Percentiles rank a stretch among this genome's conserved stretches.
Evolutionary conservation across 768 basidiomycete genomes (phyloP).

Genomic region (Pleurotus cornucopiae): DNA sequence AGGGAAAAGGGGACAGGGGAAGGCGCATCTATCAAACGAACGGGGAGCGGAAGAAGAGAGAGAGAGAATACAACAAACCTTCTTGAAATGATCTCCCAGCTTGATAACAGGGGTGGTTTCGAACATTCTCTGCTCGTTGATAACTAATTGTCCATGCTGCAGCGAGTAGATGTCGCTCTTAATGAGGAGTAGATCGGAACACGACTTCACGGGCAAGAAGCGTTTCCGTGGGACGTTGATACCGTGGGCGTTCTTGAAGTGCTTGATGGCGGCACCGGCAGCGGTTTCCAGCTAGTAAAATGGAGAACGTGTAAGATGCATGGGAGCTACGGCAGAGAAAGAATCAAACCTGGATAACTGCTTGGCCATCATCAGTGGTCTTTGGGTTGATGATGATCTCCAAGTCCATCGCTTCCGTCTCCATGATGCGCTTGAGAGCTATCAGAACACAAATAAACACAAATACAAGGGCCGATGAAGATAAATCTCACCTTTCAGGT

Average conservation of each 20-base stretch:
- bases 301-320: conserved; percentile 11
- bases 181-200: conserved; percentile 84
- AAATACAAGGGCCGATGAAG: background rate
- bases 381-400: conserved; percentile 96
- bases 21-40: background rate
- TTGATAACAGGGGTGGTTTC: conserved; percentile 93
- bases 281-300: conserved; percentile 77
- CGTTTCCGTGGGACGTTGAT: conserved; percentile 93
- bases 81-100: conserved; percentile 96
- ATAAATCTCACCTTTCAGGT: conserved; percentile 56
- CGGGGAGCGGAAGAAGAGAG: background rate
- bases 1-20: background rate
- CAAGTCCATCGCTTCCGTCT: conserved; percentile 79
- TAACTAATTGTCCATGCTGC: conserved; percentile 81
- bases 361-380: conserved; percentile 78
- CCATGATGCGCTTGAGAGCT: conserved; percentile 91
- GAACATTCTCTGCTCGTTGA: conserved; percentile 82
- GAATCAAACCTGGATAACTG: conserved; percentile 66
- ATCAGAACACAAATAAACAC: conserved; percentile 9
- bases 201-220: conserved; percentile 89
- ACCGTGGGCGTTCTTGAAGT: conserved; percentile 88
- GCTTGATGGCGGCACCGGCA: conserved; percentile 91
- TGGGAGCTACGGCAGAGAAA: conserved; percentile 12
- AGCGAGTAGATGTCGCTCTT: conserved; percentile 92
- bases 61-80: conserved; percentile 40